Percentiles rank a stretch among this genome's conserved stretches.
Evolutionary conservation across 345 rosid species (phyloP).

Genomic region (Euphorbia peplus): DNA sequence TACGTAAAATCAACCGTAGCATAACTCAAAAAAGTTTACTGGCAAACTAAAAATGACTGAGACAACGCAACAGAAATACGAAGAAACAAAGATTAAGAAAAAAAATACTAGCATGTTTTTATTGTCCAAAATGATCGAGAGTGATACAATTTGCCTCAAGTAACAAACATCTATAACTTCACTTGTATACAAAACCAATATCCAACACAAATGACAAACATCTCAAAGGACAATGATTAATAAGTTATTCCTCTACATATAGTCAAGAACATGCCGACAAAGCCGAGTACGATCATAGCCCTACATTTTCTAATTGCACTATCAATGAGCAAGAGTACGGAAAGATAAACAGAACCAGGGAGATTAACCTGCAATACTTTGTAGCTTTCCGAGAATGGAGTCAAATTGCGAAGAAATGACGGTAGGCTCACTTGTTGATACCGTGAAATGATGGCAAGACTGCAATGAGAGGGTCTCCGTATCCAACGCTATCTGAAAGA

Average conservation of each 20-base stretch:
- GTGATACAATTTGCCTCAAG: constrained; percentile 6
- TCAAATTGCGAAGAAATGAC: constrained; percentile 10
- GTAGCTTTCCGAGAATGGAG: not conserved
- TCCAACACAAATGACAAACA: not conserved
- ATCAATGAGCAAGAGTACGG: not conserved
- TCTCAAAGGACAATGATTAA: not conserved
- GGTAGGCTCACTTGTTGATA: constrained; percentile 34
- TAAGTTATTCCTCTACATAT: not conserved
- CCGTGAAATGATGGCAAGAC: constrained; percentile 77
- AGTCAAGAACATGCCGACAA: not conserved
- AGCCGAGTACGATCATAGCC: not conserved
- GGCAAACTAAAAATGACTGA: too few species aligned
- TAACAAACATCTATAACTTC: not conserved
- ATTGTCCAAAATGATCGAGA: not conserved
- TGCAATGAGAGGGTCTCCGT: constrained; percentile 83
- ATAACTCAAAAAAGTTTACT: too few species aligned
- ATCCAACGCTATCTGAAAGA: constrained; percentile 71
- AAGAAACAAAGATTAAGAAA: not conserved
- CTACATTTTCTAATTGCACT: constrained; percentile 4
- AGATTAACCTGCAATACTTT: not conserved
- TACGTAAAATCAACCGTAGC: too few species aligned
- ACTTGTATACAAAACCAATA: not conserved
- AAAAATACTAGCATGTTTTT: not conserved
- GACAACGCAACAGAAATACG: not conserved
- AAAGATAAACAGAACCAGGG: not conserved